Percentiles rank a stretch among this genome's conserved stretches.
Conservation (phyloP, 306 rosid genomes). For the Pterocarpus santalinus region DNA sequence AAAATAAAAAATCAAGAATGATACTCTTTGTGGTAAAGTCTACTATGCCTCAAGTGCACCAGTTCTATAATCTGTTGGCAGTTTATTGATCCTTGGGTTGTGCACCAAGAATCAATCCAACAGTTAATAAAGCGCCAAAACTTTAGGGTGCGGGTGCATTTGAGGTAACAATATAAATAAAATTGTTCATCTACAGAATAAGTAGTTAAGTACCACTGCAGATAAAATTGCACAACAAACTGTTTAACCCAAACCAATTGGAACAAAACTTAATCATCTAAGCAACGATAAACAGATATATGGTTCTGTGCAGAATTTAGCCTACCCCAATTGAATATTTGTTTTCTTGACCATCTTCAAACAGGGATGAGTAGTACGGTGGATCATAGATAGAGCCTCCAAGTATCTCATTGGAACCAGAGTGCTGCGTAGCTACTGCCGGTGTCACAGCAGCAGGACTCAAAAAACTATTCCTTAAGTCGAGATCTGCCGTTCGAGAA, state of each 20-base stretch:
- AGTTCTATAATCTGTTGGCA: neutral
- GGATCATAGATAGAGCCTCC: conserved; percentile 97
- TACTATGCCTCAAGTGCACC: conserved; percentile 4
- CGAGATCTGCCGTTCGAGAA: conserved; percentile 75
- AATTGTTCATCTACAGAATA: neutral
- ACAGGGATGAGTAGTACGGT: conserved; percentile 77
- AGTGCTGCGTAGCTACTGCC: conserved; percentile 67
- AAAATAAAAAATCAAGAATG: neutral
- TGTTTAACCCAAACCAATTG: conserved; percentile 16
- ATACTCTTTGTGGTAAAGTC: neutral
- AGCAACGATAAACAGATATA: conserved; percentile 30
- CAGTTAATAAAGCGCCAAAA: neutral
- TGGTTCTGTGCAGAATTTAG: conserved; percentile 36
- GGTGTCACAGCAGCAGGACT: conserved; percentile 80
- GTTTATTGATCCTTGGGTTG: conserved; percentile 5
- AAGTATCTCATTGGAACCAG: conserved; percentile 81
- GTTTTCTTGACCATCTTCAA: conserved; percentile 80
- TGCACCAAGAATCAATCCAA: conserved; percentile 13
- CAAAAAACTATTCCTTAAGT: conserved; percentile 84
- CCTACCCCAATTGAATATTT: conserved; percentile 65
- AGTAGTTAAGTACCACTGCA: neutral
- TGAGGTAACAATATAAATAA: neutral
- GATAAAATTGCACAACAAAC: conserved; percentile 34
- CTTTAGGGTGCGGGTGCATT: neutral
- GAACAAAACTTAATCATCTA: conserved; percentile 30